Evolutionary conservation across 305 asterid species (phyloP).

Genomic region (Solanum hybrid): DNA sequence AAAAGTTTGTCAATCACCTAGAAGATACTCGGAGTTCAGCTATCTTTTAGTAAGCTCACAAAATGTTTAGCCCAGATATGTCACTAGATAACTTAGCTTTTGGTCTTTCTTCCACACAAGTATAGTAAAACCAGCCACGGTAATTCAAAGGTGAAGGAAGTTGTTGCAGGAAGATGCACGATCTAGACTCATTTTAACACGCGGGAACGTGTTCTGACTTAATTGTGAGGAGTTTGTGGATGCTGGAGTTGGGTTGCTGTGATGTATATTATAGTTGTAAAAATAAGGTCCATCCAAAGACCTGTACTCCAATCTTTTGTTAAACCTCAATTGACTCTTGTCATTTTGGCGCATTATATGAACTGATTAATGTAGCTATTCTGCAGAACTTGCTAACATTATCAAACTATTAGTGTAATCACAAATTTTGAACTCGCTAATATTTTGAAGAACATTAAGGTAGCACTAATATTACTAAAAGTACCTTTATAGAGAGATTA

Average conservation of each 20-base stretch:
- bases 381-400: background rate
- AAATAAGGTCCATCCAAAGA: constrained; percentile 60
- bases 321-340: background rate
- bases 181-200: constrained; percentile 4
- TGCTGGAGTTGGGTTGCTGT: constrained; percentile 49
- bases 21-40: background rate
- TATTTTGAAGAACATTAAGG: too few relatives aligned
- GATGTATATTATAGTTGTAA: constrained; percentile 54
- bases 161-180: constrained; percentile 12
- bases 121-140: constrained; percentile 5
- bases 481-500: background rate
- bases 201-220: constrained; percentile 6
- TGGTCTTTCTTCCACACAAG: background rate
- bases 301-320: constrained; percentile 34
- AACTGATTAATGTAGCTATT: background rate
- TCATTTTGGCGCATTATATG: background rate
- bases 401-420: background rate
- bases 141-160: background rate
- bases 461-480: background rate
- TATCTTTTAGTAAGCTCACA: background rate
- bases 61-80: background rate
- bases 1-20: background rate
- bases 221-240: constrained; percentile 8
- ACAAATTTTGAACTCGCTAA: too few relatives aligned
- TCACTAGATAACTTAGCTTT: constrained; percentile 4